phyloP scores from a whole-genome alignment of 176 grass and related monocot species.

The Canna indica region DNA sequence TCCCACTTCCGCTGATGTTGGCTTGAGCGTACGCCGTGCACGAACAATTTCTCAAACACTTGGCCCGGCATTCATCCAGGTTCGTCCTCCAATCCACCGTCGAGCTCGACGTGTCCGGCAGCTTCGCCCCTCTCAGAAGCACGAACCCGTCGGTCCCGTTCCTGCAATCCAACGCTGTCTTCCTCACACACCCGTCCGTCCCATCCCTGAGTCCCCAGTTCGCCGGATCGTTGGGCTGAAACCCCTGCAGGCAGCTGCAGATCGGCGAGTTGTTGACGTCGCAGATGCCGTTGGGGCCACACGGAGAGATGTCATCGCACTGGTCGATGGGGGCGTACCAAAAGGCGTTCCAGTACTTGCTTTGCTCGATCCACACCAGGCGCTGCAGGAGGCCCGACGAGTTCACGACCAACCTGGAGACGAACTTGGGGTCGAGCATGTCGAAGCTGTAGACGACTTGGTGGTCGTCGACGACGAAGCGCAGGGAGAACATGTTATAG shows the following conservation, averaged over 20 bases:
- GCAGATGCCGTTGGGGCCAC: slow-evolving; percentile 59
- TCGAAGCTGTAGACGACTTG: slow-evolving; percentile 25
- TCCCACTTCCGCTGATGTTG: not conserved
- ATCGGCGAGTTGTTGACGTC: slow-evolving; percentile 15
- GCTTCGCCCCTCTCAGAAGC: slow-evolving; percentile 27
- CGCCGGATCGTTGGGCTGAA: slow-evolving; percentile 33
- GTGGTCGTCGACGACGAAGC: slow-evolving; percentile 10
- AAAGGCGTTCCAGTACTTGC: slow-evolving; percentile 39
- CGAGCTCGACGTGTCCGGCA: slow-evolving; percentile 60
- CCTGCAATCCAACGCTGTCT: slow-evolving; percentile 36
- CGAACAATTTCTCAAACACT: slow-evolving; percentile 62
- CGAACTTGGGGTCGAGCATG: not conserved
- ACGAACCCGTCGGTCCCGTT: slow-evolving; percentile 51
- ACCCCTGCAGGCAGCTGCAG: slow-evolving; percentile 51
- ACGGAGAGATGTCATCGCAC: slow-evolving; percentile 49
- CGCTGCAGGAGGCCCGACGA: slow-evolving; percentile 33
- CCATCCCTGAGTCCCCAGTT: slow-evolving; percentile 49
- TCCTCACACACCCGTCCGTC: slow-evolving; percentile 41
- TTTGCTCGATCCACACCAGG: slow-evolving; percentile 33
- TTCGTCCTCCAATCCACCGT: slow-evolving; percentile 28
- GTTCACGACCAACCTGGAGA: slow-evolving; percentile 51
- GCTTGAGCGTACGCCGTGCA: slow-evolving; percentile 46
- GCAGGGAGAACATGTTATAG: slow-evolving; percentile 29
- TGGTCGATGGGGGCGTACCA: slow-evolving; percentile 55
- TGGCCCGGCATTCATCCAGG: slow-evolving; percentile 45